Evolutionary conservation across 2,329 filamentous ascomycete genomes (phyloP).

Genomic region (Monosporascus sp.): DNA sequence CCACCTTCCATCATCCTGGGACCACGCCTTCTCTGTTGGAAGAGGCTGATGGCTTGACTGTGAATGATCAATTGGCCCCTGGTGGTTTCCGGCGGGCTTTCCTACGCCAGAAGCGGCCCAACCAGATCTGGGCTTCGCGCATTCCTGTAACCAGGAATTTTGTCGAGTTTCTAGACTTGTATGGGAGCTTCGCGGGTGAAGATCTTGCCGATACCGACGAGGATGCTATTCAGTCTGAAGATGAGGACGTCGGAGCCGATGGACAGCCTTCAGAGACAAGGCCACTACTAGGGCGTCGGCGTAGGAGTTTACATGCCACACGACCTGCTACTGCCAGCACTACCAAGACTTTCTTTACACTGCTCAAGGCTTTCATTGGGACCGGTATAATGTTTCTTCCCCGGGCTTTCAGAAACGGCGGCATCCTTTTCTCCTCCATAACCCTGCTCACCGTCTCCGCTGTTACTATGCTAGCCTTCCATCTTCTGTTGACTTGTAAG

Average conservation of each 20-base stretch:
- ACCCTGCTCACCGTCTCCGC: slow-evolving; percentile 60
- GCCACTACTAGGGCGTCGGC: slow-evolving; percentile 54
- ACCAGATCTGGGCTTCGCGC: slow-evolving; percentile 35
- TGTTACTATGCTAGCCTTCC: slow-evolving; percentile 66
- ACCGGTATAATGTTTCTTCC: slow-evolving; percentile 80
- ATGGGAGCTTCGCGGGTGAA: slow-evolving; percentile 73
- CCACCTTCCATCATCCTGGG: slow-evolving; percentile 58
- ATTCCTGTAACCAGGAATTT: slow-evolving; percentile 63
- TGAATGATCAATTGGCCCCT: slow-evolving; percentile 31
- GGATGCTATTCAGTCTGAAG: slow-evolving; percentile 49
- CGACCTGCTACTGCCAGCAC: slow-evolving; percentile 59
- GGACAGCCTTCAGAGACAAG: slow-evolving; percentile 44
- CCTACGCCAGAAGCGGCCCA: slow-evolving; percentile 29
- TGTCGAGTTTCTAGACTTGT: slow-evolving; percentile 69
- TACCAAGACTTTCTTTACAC: slow-evolving; percentile 71
- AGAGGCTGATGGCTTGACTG: slow-evolving; percentile 22
- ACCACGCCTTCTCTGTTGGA: slow-evolving; percentile 33
- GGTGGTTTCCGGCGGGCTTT: slow-evolving; percentile 47
- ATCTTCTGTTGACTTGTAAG: slow-evolving; percentile 64
- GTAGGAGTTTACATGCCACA: slow-evolving; percentile 42
- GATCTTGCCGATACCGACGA: slow-evolving; percentile 57
- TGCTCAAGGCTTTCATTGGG: slow-evolving; percentile 73
- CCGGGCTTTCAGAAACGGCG: slow-evolving; percentile 71
- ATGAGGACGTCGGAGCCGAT: slow-evolving; percentile 29
- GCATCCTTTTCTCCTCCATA: slow-evolving; percentile 68